Conservation (phyloP, 1,139 yeast species). For the Nakaseomyces sp. region DNA sequence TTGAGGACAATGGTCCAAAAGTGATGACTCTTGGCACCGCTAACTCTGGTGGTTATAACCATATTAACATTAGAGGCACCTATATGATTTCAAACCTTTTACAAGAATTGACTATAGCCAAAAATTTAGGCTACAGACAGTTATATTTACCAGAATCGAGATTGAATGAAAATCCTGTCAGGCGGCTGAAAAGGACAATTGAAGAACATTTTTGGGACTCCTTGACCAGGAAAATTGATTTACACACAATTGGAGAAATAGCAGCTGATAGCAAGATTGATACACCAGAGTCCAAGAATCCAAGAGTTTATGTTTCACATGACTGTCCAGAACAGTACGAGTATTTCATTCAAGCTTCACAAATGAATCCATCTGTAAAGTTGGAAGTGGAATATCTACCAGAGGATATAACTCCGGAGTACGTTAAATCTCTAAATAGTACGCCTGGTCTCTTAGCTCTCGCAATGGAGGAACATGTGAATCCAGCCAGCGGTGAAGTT, state of each 20-base stretch:
- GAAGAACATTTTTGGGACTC: conserved; percentile 73
- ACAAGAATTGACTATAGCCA: conserved; percentile 85
- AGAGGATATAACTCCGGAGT: conserved; percentile 52
- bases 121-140: conserved; percentile 66
- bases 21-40: conserved; percentile 76
- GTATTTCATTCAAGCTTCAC: conserved; percentile 51
- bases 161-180: conserved; percentile 81
- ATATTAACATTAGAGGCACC: conserved; percentile 73
- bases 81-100: conserved; percentile 82
- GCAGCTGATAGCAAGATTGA: conserved; percentile 72
- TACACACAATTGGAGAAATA: conserved; percentile 53
- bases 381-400: conserved; percentile 71
- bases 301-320: conserved; percentile 73
- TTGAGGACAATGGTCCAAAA: conserved; percentile 91
- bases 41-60: conserved; percentile 71
- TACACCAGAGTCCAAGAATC: conserved; percentile 44
- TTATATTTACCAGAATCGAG: conserved; percentile 76
- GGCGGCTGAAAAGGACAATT: conserved; percentile 65
- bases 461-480: conserved; percentile 48
- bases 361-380: conserved; percentile 45
- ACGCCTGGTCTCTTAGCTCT: conserved; percentile 83
- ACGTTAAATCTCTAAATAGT: conserved; percentile 65
- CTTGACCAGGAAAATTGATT: conserved; percentile 65
- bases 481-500: conserved; percentile 41
- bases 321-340: conserved; percentile 64